A percentile compares a stretch with the other conserved stretches of the same genome.
phyloP scores from a whole-genome alignment of 2,329 filamentous ascomycete species.

The Apiospora kogelbergensis region DNA sequence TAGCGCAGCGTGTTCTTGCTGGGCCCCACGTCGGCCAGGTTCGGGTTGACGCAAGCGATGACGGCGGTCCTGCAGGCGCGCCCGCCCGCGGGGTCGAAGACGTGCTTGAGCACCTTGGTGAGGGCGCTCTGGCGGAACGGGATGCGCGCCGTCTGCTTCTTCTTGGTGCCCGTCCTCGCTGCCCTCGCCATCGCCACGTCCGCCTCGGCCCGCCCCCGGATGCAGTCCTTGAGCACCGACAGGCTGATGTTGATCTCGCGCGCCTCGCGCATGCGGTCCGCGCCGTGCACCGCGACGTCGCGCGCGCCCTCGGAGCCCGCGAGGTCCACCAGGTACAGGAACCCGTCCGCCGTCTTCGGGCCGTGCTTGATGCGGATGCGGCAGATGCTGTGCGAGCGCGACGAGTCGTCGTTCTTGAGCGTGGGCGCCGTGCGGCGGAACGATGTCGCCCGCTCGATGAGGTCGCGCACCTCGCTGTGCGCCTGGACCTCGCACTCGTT shows the following conservation, averaged over 20 bases:
- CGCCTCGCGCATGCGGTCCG: constrained; percentile 45
- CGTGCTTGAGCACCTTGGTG: constrained; percentile 49
- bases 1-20: constrained; percentile 51
- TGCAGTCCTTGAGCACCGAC: constrained; percentile 52
- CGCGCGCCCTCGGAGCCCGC: constrained; percentile 49
- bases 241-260: constrained; percentile 49
- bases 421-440: constrained; percentile 44
- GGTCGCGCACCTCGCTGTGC: constrained; percentile 28
- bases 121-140: constrained; percentile 47
- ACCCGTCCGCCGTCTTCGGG: constrained; percentile 32
- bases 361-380: constrained; percentile 42
- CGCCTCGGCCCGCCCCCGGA: constrained; percentile 41
- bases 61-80: constrained; percentile 43
- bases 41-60: constrained; percentile 48
- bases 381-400: constrained; percentile 48
- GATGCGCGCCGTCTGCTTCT: constrained; percentile 36
- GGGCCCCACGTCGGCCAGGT: constrained; percentile 40
- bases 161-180: constrained; percentile 8
- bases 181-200: constrained; percentile 24
- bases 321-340: constrained; percentile 46
- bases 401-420: constrained; percentile 46
- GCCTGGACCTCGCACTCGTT: constrained; percentile 35
- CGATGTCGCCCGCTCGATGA: constrained; percentile 37
- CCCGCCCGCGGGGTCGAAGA: constrained; percentile 44
- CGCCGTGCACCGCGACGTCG: constrained; percentile 38